phyloP scores from a whole-genome alignment of 768 basidiomycete genomes.

The Mrakia hoshinonis region DNA sequence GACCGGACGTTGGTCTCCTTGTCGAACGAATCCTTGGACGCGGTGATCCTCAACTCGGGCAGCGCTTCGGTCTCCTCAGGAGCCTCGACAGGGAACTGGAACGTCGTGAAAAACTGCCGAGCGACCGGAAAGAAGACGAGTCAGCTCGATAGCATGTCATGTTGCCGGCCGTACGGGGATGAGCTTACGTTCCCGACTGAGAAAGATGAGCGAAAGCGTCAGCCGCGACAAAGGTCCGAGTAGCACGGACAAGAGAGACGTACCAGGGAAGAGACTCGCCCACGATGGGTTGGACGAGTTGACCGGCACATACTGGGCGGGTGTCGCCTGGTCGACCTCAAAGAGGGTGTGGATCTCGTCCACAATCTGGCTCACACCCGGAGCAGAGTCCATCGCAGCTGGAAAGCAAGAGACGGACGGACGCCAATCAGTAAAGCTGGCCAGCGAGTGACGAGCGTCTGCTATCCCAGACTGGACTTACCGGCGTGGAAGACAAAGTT shows the following conservation, averaged over 20 bases:
- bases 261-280: constrained; percentile 2
- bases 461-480: background rate
- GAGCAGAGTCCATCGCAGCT: constrained; percentile 28
- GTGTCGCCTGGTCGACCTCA: background rate
- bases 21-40: constrained; percentile 17
- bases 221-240: no score
- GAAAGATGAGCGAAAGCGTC: no score
- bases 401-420: background rate
- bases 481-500: constrained; percentile 1
- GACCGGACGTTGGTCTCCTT: background rate
- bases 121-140: background rate
- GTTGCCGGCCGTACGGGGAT: background rate
- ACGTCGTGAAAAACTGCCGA: constrained; percentile 22
- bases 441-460: background rate
- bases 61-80: constrained; percentile 7
- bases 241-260: background rate
- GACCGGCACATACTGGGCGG: constrained; percentile 5
- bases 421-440: background rate
- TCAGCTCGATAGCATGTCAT: background rate
- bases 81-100: background rate
- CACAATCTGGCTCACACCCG: constrained; percentile 9
- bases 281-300: background rate
- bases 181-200: background rate
- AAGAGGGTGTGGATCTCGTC: constrained; percentile 18
- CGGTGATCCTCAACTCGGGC: constrained; percentile 10